Base-by-base conservation (phyloP, 768 basidiomycete species). In the Trametes cinnabarina region DNA sequence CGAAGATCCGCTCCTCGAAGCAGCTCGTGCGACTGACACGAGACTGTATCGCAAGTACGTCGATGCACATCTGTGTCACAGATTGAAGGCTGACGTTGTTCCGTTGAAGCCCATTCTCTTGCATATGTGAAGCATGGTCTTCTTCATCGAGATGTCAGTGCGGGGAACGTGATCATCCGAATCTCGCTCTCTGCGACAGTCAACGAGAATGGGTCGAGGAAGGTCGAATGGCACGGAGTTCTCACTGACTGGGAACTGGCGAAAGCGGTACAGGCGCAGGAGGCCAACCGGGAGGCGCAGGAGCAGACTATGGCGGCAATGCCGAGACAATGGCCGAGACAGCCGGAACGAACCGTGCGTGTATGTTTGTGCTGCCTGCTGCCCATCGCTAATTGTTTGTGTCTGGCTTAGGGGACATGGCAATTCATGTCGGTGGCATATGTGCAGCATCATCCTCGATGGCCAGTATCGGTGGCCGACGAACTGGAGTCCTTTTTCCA, bases 401-500 rank as follows among this genome's bases (percentile, higher is more conserved):
- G n/a, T n/a, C n/a, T 23, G 2, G 4, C 3, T 3, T 12, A 63
- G 63, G 63, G 60, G 3, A 62, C 60, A 1, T 62, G 60, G 57
- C 53, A 52, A 14, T 62, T 59, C 51, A 51, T 59, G 40, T 64
- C 60, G 10, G 49, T 55, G 1, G 55, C 25, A 20, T 28, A 56
- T 1, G 35, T 60, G 2, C 32, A n/a, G 8, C 22, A 57, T 40
- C 30, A 32, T 32, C 51, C 37, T 2, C 8, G 9, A 1, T 44
- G 43, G 32, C 46, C 32, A 3, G 37, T 59, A 39, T 17, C 30
- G 28, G 41, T 62, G 22, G 41, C 43, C 11, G 61, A 65, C 49
- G 61, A 65, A 17, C 49, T 59, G 15, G 61, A 65, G 35, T 43
- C 61, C 1, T 51, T 57, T 35, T 51, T 51, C 32, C 49, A 61